These are phyloP conservation scores for Margaritispora aquatica DNA, from an alignment of 495 filamentous ascomycete genomes.

Conservation along the genomic window DNA sequence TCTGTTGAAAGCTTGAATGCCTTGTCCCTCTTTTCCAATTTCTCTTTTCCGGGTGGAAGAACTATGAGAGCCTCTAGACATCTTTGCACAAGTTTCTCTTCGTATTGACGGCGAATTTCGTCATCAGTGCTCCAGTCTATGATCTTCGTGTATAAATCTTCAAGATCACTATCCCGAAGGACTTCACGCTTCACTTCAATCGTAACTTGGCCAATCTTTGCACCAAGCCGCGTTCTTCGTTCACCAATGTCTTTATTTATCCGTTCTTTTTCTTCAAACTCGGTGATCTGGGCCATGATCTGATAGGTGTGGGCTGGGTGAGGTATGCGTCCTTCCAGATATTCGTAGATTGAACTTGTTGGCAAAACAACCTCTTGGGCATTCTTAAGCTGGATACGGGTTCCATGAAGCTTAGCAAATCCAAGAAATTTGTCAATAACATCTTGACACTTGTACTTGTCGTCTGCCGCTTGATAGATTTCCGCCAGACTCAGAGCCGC, in stretches of 20 bases:
- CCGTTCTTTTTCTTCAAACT: conserved; percentile 79
- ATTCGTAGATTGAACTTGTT: conserved; percentile 66
- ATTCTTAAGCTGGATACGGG: conserved; percentile 61
- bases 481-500: conserved; percentile 67
- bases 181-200: conserved; percentile 84
- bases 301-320: conserved; percentile 77
- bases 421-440: conserved; percentile 73
- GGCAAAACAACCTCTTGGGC: conserved; percentile 74
- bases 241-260: conserved; percentile 91
- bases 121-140: conserved; percentile 90
- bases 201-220: conserved; percentile 73
- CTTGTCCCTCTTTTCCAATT: conserved; percentile 58
- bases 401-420: conserved; percentile 64
- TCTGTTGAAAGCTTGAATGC: conserved; percentile 72
- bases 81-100: conserved; percentile 83
- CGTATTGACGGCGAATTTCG: conserved; percentile 72
- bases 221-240: conserved; percentile 81
- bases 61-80: conserved; percentile 70
- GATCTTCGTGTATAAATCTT: conserved; percentile 68
- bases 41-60: conserved; percentile 51
- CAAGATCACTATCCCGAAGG: conserved; percentile 60
- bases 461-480: conserved; percentile 63
- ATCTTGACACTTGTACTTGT: conserved; percentile 63
- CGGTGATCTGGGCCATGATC: conserved; percentile 76
- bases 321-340: conserved; percentile 78